Base-by-base conservation (phyloP, 495 filamentous ascomycete species). In the Neurospora tetraspora region DNA sequence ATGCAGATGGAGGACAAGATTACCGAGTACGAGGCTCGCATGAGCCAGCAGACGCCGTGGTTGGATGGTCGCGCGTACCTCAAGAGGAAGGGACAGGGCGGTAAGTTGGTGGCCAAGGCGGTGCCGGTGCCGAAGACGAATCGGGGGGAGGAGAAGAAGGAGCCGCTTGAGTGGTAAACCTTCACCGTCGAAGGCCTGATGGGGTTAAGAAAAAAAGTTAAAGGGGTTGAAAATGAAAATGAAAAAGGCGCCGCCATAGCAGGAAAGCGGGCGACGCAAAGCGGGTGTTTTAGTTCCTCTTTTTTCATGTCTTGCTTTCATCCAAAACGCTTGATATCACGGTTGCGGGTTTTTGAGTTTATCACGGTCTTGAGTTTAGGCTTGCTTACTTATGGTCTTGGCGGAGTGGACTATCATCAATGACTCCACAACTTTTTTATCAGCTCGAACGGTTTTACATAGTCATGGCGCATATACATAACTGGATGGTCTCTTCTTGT, bases 1-100 rank as follows among this genome's bases (percentile, higher is more conserved):
- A 91, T 98, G 82, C 92, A 97, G 82, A 88, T 94, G 82, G 94
- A 94, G 76, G 90, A 91, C 69, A 94, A 96, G 87, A 98, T 99
- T 78, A 85, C 85, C 70, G 84, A 86, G 71, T 97, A 96, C 79
- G 96, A 99, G 87, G 81, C 85, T 76, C 88, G 89, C 83, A 87
- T 94, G 75, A 90, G 90, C 39, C 81, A 85, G 40, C 89, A 92
- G 71, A 97, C 93, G 42, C 94, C 96, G 20, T 99, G 96, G 96
- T 82, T 99, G 78, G 94, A 98, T 80, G 96, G 96, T 31, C 89
- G 84, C 70, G 94, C 88, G 11, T 99, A 97, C 82, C 86, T 99
- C 65, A 90, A 89, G 79, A 85, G 91, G 76, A 86, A 84, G 79
- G 87, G 88, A 16, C 85, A 85, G 71, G 87, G 90, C 42, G 91